Conservation (phyloP, 2,329 filamentous ascomycete genomes). For the Pyrenochaeta sp. region DNA sequence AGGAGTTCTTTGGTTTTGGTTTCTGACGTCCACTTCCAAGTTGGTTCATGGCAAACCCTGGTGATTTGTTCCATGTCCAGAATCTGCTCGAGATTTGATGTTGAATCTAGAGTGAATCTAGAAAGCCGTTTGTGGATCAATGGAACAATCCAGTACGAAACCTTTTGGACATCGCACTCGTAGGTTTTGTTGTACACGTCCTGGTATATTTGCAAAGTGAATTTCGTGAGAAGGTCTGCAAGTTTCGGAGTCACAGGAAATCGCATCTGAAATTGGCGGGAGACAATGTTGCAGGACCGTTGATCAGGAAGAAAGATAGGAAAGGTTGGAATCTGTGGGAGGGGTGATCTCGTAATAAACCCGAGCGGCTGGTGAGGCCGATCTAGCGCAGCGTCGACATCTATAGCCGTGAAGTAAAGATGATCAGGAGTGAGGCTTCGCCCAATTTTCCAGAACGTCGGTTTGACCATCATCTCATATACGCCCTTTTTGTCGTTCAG, state of each 20-base stretch:
- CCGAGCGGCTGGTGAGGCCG: constrained; percentile 69
- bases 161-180: constrained; percentile 65
- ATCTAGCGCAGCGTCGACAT: constrained; percentile 66
- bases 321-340: constrained; percentile 73
- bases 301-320: constrained; percentile 75
- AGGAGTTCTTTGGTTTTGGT: constrained; percentile 51
- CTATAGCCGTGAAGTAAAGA: constrained; percentile 70
- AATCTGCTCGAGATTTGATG: constrained; percentile 34
- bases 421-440: constrained; percentile 55
- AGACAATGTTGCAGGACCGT: constrained; percentile 65
- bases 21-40: constrained; percentile 55
- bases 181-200: constrained; percentile 93
- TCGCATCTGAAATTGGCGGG: constrained; percentile 53
- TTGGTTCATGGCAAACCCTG: constrained; percentile 47
- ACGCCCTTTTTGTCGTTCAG: constrained; percentile 78
- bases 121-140: constrained; percentile 25
- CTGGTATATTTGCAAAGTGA: constrained; percentile 78
- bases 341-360: constrained; percentile 70
- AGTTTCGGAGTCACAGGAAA: constrained; percentile 55
- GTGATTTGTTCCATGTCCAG: constrained; percentile 71
- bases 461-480: constrained; percentile 83
- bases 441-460: constrained; percentile 70
- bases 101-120: neutral
- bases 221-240: constrained; percentile 67
- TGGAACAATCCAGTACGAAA: constrained; percentile 88